Conservation (phyloP, 2,329 filamentous ascomycete species). For the Ceratocystis papillata region DNA sequence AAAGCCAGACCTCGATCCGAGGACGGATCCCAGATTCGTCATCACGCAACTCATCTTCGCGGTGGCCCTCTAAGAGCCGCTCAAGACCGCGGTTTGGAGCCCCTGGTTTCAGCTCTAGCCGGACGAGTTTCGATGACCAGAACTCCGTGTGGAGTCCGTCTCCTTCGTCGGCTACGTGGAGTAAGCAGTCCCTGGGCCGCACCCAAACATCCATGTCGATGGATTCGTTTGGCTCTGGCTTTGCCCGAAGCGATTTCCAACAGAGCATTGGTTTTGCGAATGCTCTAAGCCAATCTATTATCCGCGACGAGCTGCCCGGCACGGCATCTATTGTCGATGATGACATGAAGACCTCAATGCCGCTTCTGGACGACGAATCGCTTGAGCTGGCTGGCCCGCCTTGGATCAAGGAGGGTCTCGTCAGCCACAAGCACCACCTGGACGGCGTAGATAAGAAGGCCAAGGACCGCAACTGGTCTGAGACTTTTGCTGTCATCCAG, state of each 20-base stretch:
- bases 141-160: conserved; percentile 83
- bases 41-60: conserved; percentile 43
- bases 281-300: conserved; percentile 90
- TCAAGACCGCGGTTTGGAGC: conserved; percentile 64
- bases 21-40: conserved; percentile 55
- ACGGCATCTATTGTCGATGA: conserved; percentile 49
- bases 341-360: conserved; percentile 45
- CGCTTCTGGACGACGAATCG: conserved; percentile 81
- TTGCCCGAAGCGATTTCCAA: conserved; percentile 71
- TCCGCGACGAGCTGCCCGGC: conserved; percentile 59
- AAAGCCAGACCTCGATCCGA: conserved; percentile 57
- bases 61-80: conserved; percentile 78
- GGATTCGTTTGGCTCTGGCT: conserved; percentile 72
- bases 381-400: conserved; percentile 87
- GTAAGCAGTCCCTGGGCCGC: conserved; percentile 81
- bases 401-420: conserved; percentile 93
- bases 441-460: conserved; percentile 83
- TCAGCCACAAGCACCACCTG: conserved; percentile 93
- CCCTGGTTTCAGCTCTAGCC: conserved; percentile 76
- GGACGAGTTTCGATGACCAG: conserved; percentile 86
- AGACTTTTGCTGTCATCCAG: conserved; percentile 92
- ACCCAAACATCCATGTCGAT: conserved; percentile 87
- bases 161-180: conserved; percentile 84
- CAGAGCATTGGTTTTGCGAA: conserved; percentile 97
- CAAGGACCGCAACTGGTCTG: conserved; percentile 87